Percentiles rank a stretch among this genome's conserved stretches.
Conservation (phyloP, 2,329 filamentous ascomycete genomes). For the Neobulgaria alba region DNA sequence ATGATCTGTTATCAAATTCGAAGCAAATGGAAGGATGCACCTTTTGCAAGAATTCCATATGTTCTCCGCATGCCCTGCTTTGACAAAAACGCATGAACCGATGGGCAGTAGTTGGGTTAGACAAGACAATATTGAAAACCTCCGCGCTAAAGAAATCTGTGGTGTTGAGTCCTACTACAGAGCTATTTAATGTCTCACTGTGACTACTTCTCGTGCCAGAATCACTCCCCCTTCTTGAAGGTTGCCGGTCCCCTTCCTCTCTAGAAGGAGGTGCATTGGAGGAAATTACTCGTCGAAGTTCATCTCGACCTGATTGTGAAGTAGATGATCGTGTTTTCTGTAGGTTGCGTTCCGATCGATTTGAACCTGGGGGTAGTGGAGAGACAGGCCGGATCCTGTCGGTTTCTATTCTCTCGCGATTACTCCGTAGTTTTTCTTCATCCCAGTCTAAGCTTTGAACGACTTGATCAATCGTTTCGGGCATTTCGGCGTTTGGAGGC, state of each 20-base stretch:
- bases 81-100: constrained; percentile 43
- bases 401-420: no score
- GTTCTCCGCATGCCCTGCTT: constrained; percentile 37
- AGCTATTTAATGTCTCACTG: constrained; percentile 1
- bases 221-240: constrained; percentile 1
- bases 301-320: no score
- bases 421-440: no score
- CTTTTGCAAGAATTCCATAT: constrained; percentile 44
- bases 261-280: no score
- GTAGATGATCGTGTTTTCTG: no score
- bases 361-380: no score
- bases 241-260: no score
- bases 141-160: constrained; percentile 42
- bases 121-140: constrained; percentile 42
- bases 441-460: no score
- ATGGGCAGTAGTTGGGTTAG: constrained; percentile 38
- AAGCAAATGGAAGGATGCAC: constrained; percentile 26
- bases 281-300: no score
- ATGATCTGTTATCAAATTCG: neutral
- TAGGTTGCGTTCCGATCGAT: no score
- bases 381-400: no score
- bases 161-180: constrained; percentile 14
- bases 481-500: neutral
- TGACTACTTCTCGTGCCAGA: constrained; percentile 1
- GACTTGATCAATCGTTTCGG: neutral